Percentiles rank a stretch among this genome's conserved stretches.
Evolutionary conservation across 305 asterid species (phyloP).

Genomic region (Fraxinus greggii): DNA sequence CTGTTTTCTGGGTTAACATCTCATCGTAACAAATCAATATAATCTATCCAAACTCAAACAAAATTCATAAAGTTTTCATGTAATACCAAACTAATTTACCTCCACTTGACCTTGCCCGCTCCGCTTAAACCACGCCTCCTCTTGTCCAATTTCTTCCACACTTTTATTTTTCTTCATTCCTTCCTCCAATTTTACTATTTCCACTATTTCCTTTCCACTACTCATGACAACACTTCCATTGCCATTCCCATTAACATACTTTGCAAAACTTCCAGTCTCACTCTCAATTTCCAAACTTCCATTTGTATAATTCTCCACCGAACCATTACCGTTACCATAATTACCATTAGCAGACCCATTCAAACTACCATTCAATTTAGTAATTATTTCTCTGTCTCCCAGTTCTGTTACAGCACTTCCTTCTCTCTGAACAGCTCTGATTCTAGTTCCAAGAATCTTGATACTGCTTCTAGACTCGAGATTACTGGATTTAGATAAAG

Average conservation of each 20-base stretch:
- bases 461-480: conserved; percentile 15
- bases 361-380: conserved; percentile 39
- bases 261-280: conserved; percentile 49
- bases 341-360: conserved; percentile 56
- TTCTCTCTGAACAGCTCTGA: conserved; percentile 50
- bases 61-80: background rate
- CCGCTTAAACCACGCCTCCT: conserved; percentile 89
- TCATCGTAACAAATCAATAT: background rate
- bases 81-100: conserved; percentile 35
- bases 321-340: conserved; percentile 35
- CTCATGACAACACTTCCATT: conserved; percentile 38
- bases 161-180: conserved; percentile 51
- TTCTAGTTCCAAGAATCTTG: conserved; percentile 29
- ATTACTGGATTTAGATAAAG: conserved; percentile 22
- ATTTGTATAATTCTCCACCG: conserved; percentile 30
- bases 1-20: too few relatives aligned
- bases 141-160: conserved; percentile 90
- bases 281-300: conserved; percentile 40
- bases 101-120: conserved; percentile 46
- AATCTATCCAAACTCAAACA: background rate
- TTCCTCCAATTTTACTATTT: conserved; percentile 41
- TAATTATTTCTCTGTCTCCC: conserved; percentile 42
- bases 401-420: conserved; percentile 57
- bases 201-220: conserved; percentile 33
- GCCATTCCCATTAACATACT: conserved; percentile 60